Percentiles rank a stretch among this genome's conserved stretches.
phyloP scores from a whole-genome alignment of 495 filamentous ascomycete species.

The Thermochaetoides thermophila region DNA sequence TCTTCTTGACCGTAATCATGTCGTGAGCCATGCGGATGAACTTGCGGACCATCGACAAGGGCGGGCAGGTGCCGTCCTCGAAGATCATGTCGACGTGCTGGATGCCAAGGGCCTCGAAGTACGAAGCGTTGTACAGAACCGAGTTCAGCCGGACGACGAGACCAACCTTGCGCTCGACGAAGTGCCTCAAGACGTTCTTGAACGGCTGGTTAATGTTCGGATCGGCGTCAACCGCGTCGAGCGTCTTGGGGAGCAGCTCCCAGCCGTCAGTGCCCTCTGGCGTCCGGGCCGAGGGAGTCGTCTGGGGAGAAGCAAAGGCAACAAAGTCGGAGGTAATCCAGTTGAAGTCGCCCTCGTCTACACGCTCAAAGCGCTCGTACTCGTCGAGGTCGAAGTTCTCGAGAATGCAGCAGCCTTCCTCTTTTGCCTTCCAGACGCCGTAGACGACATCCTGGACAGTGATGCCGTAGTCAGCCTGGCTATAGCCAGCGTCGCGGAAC shows the following conservation, averaged over 20 bases:
- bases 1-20: constrained; percentile 74
- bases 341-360: constrained; percentile 99
- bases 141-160: constrained; percentile 93
- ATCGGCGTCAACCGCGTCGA: constrained; percentile 47
- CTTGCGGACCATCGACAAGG: constrained; percentile 66
- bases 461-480: constrained; percentile 89
- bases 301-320: constrained; percentile 90
- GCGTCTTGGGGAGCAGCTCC: constrained; percentile 50
- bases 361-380: constrained; percentile 90
- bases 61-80: constrained; percentile 92
- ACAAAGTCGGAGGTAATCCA: constrained; percentile 93
- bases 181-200: constrained; percentile 89
- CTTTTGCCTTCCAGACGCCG: constrained; percentile 96
- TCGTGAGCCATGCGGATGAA: constrained; percentile 93
- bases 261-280: constrained; percentile 55
- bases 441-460: constrained; percentile 96
- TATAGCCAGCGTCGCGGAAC: constrained; percentile 95
- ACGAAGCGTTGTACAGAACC: constrained; percentile 84
- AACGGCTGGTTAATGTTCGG: constrained; percentile 62
- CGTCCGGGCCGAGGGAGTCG: constrained; percentile 55
- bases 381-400: constrained; percentile 88
- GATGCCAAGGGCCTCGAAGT: constrained; percentile 90
- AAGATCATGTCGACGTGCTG: constrained; percentile 98
- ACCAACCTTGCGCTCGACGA: constrained; percentile 70
- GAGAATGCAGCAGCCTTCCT: constrained; percentile 73